These are phyloP conservation scores for Clonostachys rhizophaga DNA, from an alignment of 2,329 filamentous ascomycete genomes.

Conservation along the genomic window DNA sequence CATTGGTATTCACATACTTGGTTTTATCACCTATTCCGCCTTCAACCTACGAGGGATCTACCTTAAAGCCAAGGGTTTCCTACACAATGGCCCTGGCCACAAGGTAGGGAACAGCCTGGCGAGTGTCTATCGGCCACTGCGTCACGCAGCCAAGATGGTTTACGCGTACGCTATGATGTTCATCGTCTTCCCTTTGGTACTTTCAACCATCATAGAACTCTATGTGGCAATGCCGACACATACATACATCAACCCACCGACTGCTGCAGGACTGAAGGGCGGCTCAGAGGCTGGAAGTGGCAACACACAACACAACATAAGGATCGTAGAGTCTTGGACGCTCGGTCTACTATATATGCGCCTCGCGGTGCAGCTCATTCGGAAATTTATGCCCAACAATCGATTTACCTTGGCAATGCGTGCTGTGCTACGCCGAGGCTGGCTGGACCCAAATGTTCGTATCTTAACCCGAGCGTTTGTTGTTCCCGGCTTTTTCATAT, in stretches of 20 bases:
- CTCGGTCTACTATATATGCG: slow-evolving; percentile 88
- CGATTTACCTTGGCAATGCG: slow-evolving; percentile 71
- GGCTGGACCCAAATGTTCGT: slow-evolving; percentile 70
- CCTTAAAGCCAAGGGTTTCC: slow-evolving; percentile 9
- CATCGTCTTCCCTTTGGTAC: slow-evolving; percentile 75
- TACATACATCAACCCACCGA: slow-evolving; percentile 59
- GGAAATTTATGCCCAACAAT: slow-evolving; percentile 62
- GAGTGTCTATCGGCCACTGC: background rate
- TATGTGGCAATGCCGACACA: slow-evolving; percentile 86
- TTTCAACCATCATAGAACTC: slow-evolving; percentile 77
- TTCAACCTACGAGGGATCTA: slow-evolving; percentile 42
- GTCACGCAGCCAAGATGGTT: slow-evolving; percentile 41
- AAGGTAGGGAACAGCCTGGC: background rate
- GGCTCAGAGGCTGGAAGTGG: slow-evolving; percentile 9
- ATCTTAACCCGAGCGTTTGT: slow-evolving; percentile 84
- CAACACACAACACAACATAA: slow-evolving; percentile 59
- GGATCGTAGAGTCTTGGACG: slow-evolving; percentile 91
- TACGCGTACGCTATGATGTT: slow-evolving; percentile 76
- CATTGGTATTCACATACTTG: slow-evolving; percentile 79
- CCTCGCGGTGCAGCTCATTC: slow-evolving; percentile 65
- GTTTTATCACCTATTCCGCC: slow-evolving; percentile 58
- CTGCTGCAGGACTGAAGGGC: slow-evolving; percentile 15
- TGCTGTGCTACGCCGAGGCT: slow-evolving; percentile 69
- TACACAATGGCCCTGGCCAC: background rate
- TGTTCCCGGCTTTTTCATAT: slow-evolving; percentile 65